Evolutionary conservation across 1,284 basidiomycete genomes (phyloP).

Genomic region (Agaricales sp.): DNA sequence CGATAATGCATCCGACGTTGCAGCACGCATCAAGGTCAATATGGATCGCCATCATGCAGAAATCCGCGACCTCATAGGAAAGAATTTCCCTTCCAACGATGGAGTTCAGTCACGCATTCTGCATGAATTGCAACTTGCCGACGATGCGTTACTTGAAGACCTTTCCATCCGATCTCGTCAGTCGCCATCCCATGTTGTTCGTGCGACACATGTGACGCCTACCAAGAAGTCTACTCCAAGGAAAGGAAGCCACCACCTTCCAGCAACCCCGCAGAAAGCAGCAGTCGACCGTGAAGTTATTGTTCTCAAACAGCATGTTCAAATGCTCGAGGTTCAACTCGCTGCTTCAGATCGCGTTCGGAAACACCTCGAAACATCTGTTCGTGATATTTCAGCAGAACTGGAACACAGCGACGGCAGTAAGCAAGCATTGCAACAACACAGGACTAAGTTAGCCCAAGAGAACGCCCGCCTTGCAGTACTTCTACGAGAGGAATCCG

Average conservation of each 20-base stretch:
- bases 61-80: slow-evolving; percentile 53
- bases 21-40: slow-evolving; percentile 47
- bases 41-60: slow-evolving; percentile 64
- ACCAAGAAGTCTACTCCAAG: slow-evolving; percentile 26
- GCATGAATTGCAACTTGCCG: slow-evolving; percentile 56
- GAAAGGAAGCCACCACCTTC: slow-evolving; percentile 24
- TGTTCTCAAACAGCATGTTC: slow-evolving; percentile 54
- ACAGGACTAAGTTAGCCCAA: slow-evolving; percentile 42
- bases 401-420: slow-evolving; percentile 58
- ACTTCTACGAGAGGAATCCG: slow-evolving; percentile 53
- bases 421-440: slow-evolving; percentile 50
- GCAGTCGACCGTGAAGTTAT: slow-evolving; percentile 35
- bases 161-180: slow-evolving; percentile 26
- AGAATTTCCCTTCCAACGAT: slow-evolving; percentile 46
- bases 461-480: slow-evolving; percentile 50
- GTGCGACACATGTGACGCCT: slow-evolving; percentile 31
- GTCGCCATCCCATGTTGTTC: slow-evolving; percentile 19
- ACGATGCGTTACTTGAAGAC: slow-evolving; percentile 53
- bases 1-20: slow-evolving; percentile 37
- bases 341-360: slow-evolving; percentile 58
- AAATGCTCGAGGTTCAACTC: slow-evolving; percentile 61
- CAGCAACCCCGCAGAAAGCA: slow-evolving; percentile 20
- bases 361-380: slow-evolving; percentile 51
- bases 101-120: slow-evolving; percentile 57
- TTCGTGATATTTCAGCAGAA: slow-evolving; percentile 54